Percentiles rank a stretch among this genome's conserved stretches.
phyloP scores from a whole-genome alignment of 345 rosid species.

The Hibiscus tridactylites region DNA sequence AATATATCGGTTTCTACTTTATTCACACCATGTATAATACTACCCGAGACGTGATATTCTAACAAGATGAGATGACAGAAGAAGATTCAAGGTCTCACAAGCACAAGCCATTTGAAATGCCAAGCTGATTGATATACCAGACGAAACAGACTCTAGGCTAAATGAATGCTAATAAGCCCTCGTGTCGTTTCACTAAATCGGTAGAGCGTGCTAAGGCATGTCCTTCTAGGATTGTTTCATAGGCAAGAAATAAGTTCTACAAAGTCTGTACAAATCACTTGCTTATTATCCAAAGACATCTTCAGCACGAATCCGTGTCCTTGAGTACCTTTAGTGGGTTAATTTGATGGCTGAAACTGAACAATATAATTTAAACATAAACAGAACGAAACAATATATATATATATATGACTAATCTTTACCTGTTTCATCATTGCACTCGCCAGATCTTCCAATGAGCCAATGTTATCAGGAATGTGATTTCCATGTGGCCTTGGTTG shows the following conservation, averaged over 20 bases:
- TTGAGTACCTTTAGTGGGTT: neutral
- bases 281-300: neutral
- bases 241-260: neutral
- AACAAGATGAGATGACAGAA: neutral
- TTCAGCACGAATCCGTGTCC: neutral
- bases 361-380: neutral
- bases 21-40: neutral
- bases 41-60: neutral
- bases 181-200: neutral
- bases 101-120: neutral
- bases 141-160: neutral
- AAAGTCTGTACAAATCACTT: neutral
- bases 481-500: constrained; percentile 46
- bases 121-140: no score
- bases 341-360: constrained; percentile 1
- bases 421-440: constrained; percentile 58
- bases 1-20: neutral
- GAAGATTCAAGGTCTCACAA: neutral
- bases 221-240: neutral
- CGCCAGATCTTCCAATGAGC: constrained; percentile 63
- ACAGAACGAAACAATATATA: neutral
- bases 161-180: neutral
- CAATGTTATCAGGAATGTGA: constrained; percentile 36
- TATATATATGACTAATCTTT: constrained; percentile 8
- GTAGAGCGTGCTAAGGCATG: neutral